Conservation (phyloP, 2,329 filamentous ascomycete species). For the Aspergillus brasiliensis region DNA sequence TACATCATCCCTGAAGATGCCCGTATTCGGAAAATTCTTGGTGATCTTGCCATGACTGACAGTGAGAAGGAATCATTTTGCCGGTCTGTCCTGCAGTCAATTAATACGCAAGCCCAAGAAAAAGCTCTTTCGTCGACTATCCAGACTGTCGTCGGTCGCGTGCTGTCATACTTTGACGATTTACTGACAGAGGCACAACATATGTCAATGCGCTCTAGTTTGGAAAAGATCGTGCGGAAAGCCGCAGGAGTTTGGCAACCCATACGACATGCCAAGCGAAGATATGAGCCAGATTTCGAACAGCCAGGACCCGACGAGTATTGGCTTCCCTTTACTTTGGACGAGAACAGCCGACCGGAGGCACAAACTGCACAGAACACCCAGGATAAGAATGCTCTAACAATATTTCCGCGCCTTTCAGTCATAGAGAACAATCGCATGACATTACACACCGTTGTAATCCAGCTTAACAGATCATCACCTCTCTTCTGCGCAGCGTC, state of each 20-base stretch:
- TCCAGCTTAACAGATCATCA: not conserved
- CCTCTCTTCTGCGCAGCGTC: not conserved
- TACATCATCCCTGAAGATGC: slow-evolving; percentile 26
- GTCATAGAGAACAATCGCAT: slow-evolving; percentile 4
- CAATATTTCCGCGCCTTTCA: slow-evolving; percentile 7
- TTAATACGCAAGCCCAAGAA: slow-evolving; percentile 15
- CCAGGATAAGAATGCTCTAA: not conserved
- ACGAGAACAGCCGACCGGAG: not conserved
- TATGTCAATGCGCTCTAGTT: slow-evolving; percentile 12
- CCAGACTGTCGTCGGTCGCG: not conserved
- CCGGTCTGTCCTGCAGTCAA: slow-evolving; percentile 22
- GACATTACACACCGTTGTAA: not conserved
- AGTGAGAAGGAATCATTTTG: slow-evolving; percentile 25
- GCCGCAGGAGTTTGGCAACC: slow-evolving; percentile 17
- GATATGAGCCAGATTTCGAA: slow-evolving; percentile 19
- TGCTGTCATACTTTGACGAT: slow-evolving; percentile 8
- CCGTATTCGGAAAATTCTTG: slow-evolving; percentile 15
- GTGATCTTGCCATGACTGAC: slow-evolving; percentile 19
- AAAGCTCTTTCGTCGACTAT: not conserved
- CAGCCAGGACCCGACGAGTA: slow-evolving; percentile 10
- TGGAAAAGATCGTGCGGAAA: slow-evolving; percentile 16
- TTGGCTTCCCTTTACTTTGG: slow-evolving; percentile 13
- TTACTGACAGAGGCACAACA: slow-evolving; percentile 10
- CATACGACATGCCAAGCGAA: slow-evolving; percentile 14
- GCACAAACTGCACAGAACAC: not conserved